These are phyloP conservation scores for Gracilaria vermiculophylla DNA, from an alignment of 23 red algal genomes.

Conservation along the genomic window DNA sequence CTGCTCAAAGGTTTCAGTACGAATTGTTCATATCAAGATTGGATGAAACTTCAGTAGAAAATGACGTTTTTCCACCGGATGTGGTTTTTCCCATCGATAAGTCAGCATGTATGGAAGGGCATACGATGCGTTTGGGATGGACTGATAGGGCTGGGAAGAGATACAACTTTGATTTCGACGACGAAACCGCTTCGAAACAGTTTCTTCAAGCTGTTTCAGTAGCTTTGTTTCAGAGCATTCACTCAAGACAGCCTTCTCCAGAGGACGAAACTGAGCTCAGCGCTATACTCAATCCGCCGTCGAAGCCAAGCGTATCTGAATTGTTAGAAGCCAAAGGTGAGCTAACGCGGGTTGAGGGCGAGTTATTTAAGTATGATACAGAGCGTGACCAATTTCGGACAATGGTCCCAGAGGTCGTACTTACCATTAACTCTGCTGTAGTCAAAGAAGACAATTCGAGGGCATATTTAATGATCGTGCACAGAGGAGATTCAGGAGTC, in stretches of 20 bases:
- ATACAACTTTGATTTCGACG: slow-evolving; percentile 52
- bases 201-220: slow-evolving; percentile 1
- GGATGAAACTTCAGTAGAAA: neutral
- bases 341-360: slow-evolving; percentile 21
- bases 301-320: slow-evolving; percentile 15
- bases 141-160: slow-evolving; percentile 47
- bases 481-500: slow-evolving; percentile 18
- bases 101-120: neutral
- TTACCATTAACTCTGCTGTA: slow-evolving; percentile 57
- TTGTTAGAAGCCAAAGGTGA: slow-evolving; percentile 46
- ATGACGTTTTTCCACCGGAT: slow-evolving; percentile 16
- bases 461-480: slow-evolving; percentile 56
- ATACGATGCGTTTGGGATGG: slow-evolving; percentile 37
- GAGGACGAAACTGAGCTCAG: slow-evolving; percentile 32
- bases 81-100: slow-evolving; percentile 31
- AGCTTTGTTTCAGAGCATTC: slow-evolving; percentile 52
- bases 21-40: slow-evolving; percentile 27
- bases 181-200: neutral
- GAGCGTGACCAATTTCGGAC: slow-evolving; percentile 34
- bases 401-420: slow-evolving; percentile 24
- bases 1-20: neutral
- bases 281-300: neutral
- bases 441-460: slow-evolving; percentile 63
- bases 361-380: slow-evolving; percentile 57
- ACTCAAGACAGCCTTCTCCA: slow-evolving; percentile 8